These are phyloP conservation scores for Phallus indusiatus DNA, from an alignment of 768 basidiomycete genomes.

Conservation along the genomic window DNA sequence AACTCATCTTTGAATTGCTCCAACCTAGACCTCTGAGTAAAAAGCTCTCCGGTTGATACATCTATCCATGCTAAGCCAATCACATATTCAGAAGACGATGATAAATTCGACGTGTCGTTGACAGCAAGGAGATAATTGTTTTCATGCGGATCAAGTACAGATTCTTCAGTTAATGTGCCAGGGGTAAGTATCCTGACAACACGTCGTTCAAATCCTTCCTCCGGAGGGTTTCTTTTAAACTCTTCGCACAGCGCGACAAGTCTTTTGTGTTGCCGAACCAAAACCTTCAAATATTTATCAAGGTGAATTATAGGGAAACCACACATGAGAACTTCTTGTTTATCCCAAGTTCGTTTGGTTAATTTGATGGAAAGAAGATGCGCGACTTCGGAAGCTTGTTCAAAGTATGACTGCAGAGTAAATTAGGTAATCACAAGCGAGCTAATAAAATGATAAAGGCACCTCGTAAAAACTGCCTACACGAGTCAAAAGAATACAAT, in stretches of 20 bases:
- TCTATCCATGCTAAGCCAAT: conserved; percentile 87
- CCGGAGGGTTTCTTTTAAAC: conserved; percentile 49
- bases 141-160: conserved; percentile 75
- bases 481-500: conserved; percentile 82
- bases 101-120: conserved; percentile 17
- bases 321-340: conserved; percentile 66
- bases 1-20: conserved; percentile 70
- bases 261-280: conserved; percentile 74
- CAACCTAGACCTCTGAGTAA: conserved; percentile 49
- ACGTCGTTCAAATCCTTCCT: conserved; percentile 57
- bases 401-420: conserved; percentile 73
- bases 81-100: background rate
- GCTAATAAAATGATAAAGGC: background rate
- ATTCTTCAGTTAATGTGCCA: conserved; percentile 88
- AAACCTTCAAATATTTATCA: conserved; percentile 75
- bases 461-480: conserved; percentile 97
- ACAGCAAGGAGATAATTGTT: conserved; percentile 87
- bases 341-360: conserved; percentile 66
- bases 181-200: conserved; percentile 86
- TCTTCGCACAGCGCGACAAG: conserved; percentile 95
- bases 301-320: conserved; percentile 85
- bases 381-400: conserved; percentile 75
- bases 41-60: conserved; percentile 90
- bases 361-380: conserved; percentile 75
- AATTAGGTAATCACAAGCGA: conserved; percentile 7